Conservation (phyloP, 2,329 filamentous ascomycete genomes). For the Fusarium algeriense region DNA sequence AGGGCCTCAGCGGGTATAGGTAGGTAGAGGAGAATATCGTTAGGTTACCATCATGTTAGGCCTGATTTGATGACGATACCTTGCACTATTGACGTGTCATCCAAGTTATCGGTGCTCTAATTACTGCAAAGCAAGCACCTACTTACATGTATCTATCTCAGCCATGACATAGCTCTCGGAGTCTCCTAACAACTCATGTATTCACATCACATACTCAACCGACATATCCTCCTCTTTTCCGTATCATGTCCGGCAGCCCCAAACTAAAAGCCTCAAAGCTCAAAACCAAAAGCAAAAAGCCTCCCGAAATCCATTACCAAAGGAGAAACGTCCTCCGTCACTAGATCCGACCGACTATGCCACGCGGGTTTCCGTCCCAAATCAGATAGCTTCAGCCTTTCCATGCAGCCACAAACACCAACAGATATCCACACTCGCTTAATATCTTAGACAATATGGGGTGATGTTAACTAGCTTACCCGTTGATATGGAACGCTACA, state of each 20-base stretch:
- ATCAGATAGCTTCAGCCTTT: conserved; percentile 31
- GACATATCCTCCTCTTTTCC: conserved; percentile 1
- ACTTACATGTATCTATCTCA: background rate
- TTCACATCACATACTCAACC: conserved; percentile 6
- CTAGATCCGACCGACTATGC: conserved; percentile 23
- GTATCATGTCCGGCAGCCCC: conserved; percentile 13
- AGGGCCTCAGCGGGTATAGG: conserved; percentile 14
- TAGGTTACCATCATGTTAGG: conserved; percentile 14
- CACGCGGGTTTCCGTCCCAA: conserved; percentile 33
- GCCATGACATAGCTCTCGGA: background rate
- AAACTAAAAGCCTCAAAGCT: background rate
- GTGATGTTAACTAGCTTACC: conserved; percentile 4
- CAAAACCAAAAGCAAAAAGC: conserved; percentile 5
- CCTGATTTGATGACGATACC: background rate
- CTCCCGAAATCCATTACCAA: conserved; percentile 15
- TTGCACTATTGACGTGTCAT: background rate
- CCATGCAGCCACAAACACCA: conserved; percentile 30
- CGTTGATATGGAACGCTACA: conserved; percentile 27
- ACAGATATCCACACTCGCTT: conserved; percentile 1
- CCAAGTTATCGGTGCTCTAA: conserved; percentile 16
- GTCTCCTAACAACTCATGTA: background rate
- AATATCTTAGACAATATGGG: conserved; percentile 5
- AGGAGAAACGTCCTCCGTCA: conserved; percentile 28
- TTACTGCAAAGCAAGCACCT: background rate
- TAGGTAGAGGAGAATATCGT: background rate